Conservation (phyloP, 1,284 basidiomycete species). For the Lentinula novae-zelandiae region DNA sequence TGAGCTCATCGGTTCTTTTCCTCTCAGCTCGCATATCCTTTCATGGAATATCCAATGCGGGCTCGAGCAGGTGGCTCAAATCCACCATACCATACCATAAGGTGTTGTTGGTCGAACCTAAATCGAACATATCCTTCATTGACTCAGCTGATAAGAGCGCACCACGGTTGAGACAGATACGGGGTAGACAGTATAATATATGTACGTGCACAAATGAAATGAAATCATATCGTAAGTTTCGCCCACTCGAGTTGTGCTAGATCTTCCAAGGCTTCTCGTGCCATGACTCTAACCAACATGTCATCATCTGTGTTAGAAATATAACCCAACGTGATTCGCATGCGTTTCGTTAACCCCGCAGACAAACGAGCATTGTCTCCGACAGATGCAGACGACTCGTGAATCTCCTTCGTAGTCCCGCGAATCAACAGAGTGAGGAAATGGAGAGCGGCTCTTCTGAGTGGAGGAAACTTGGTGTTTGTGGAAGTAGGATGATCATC, state of each 20-base stretch:
- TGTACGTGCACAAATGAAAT: background rate
- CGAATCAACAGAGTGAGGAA: constrained; percentile 68
- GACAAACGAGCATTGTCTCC: constrained; percentile 26
- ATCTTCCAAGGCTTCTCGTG: constrained; percentile 64
- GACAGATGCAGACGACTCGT: constrained; percentile 31
- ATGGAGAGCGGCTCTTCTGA: constrained; percentile 80
- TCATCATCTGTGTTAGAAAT: constrained; percentile 74
- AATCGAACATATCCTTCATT: constrained; percentile 62
- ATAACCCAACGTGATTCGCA: constrained; percentile 67
- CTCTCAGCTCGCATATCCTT: background rate
- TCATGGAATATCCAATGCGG: constrained; percentile 4
- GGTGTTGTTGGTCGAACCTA: constrained; percentile 43
- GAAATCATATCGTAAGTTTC: constrained; percentile 34
- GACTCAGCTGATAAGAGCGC: constrained; percentile 67
- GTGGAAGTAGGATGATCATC: constrained; percentile 53
- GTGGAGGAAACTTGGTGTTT: constrained; percentile 69
- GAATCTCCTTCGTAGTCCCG: constrained; percentile 44
- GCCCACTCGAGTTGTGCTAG: constrained; percentile 51
- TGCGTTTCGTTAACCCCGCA: constrained; percentile 42
- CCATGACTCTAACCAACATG: constrained; percentile 72
- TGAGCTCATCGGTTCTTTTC: constrained; percentile 4
- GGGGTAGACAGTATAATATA: constrained; percentile 58
- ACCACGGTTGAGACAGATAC: constrained; percentile 84
- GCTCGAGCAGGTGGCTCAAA: background rate
- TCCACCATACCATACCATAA: background rate